phyloP scores from a whole-genome alignment of 176 grass and related monocot genomes.

The Cenchrus fungigraminus region DNA sequence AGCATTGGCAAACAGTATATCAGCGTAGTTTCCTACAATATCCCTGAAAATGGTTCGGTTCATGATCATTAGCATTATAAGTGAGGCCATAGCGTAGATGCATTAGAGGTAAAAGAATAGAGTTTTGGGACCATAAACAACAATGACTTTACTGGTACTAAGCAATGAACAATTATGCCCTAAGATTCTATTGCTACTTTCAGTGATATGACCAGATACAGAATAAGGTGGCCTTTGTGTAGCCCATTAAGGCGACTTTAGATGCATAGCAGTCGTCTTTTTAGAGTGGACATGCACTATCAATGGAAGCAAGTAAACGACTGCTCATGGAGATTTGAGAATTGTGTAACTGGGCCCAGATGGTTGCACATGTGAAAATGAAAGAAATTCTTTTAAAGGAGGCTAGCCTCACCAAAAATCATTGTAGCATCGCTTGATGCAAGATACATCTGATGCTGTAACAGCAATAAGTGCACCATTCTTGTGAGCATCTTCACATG shows the following conservation, averaged over 20 bases:
- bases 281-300: background rate
- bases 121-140: background rate
- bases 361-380: slow-evolving; percentile 15
- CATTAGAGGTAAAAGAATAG: background rate
- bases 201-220: slow-evolving; percentile 8
- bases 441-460: slow-evolving; percentile 90
- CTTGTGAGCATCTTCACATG: slow-evolving; percentile 84
- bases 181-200: background rate
- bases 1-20: slow-evolving; percentile 82
- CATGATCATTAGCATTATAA: background rate
- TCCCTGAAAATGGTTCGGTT: slow-evolving; percentile 60
- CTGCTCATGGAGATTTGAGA: background rate
- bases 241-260: background rate
- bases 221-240: background rate
- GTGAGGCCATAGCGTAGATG: background rate
- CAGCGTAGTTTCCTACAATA: slow-evolving; percentile 79
- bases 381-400: slow-evolving; percentile 17
- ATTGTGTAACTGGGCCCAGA: background rate
- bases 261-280: background rate
- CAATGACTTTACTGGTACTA: background rate
- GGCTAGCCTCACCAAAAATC: slow-evolving; percentile 72
- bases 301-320: slow-evolving; percentile 28
- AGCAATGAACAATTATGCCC: slow-evolving; percentile 15
- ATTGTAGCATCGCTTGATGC: slow-evolving; percentile 83
- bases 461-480: slow-evolving; percentile 86